phyloP scores from a whole-genome alignment of 352 stramenopile genomes.

The Halophytophthora batemanensis region DNA sequence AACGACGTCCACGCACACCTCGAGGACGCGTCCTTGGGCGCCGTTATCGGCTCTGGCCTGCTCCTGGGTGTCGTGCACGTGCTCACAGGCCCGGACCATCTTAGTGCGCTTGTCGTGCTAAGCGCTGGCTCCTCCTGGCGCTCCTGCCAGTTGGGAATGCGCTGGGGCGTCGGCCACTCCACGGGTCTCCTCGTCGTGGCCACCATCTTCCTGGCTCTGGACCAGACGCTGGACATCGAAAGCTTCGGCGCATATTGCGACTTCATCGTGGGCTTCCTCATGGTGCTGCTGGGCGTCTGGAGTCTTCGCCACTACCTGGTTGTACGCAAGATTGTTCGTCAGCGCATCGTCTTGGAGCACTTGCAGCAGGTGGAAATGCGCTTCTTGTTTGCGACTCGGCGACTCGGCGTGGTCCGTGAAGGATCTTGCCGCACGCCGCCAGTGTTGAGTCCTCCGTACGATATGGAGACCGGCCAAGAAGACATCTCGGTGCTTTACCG shows the following conservation, averaged over 20 bases:
- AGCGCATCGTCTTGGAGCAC: constrained; percentile 19
- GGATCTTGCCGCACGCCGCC: too few relatives aligned
- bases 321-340: constrained; percentile 36
- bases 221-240: constrained; percentile 46
- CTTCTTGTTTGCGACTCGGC: too few relatives aligned
- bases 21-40: constrained; percentile 31
- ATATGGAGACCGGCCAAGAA: constrained; percentile 28
- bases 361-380: neutral
- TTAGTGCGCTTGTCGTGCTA: constrained; percentile 87
- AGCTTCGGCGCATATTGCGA: constrained; percentile 60
- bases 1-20: constrained; percentile 27
- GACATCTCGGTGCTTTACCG: constrained; percentile 37
- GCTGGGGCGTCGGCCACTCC: constrained; percentile 90
- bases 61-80: constrained; percentile 48
- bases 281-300: constrained; percentile 60
- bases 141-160: constrained; percentile 82
- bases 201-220: constrained; percentile 72
- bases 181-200: constrained; percentile 87
- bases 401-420: too few relatives aligned
- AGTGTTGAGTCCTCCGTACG: neutral
- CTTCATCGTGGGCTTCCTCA: constrained; percentile 71
- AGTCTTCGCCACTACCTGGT: constrained; percentile 50
- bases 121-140: constrained; percentile 72
- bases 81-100: constrained; percentile 79
- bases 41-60: constrained; percentile 45